Percentiles rank a stretch among this genome's conserved stretches.
phyloP scores from a whole-genome alignment of 257 asterid genomes.

The Primulina huaijiensis region DNA sequence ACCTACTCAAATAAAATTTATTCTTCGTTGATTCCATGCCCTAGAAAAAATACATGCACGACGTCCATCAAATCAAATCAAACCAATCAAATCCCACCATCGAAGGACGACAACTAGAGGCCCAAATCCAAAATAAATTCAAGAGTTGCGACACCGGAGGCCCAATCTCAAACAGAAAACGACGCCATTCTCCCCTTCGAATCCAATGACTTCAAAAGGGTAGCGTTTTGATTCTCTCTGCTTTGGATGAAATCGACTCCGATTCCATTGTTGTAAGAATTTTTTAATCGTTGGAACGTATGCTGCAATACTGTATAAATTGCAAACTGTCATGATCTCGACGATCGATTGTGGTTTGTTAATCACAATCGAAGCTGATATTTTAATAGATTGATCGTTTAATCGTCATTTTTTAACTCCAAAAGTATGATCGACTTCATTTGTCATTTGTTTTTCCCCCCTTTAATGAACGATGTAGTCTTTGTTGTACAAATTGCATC shows the following conservation, averaged over 20 bases:
- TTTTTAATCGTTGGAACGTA: background rate
- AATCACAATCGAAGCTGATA: background rate
- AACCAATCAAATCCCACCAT: background rate
- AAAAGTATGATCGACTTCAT: background rate
- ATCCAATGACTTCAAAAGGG: background rate
- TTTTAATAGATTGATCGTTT: too few species aligned
- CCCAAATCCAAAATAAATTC: constrained; percentile 20
- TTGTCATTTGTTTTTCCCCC: background rate
- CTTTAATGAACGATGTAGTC: background rate
- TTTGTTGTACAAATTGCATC: too few species aligned
- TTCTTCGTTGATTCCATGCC: too few species aligned
- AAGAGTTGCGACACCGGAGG: constrained; percentile 21
- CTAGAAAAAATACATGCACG: too few species aligned
- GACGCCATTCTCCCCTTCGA: background rate
- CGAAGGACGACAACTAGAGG: constrained; percentile 10
- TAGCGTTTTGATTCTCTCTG: background rate
- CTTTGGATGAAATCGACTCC: constrained; percentile 18
- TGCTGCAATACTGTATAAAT: background rate
- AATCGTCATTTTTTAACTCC: background rate
- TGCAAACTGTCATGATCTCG: constrained; percentile 20
- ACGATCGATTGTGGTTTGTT: background rate
- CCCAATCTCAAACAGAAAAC: constrained; percentile 24
- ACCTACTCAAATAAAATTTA: too few species aligned
- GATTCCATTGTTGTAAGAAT: constrained; percentile 27
- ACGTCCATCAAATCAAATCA: background rate